A percentile compares a stretch with the other conserved stretches of the same genome.
Evolutionary conservation across 768 basidiomycete species (phyloP).

Genomic region (Trichaptum fuscoviolaceum): DNA sequence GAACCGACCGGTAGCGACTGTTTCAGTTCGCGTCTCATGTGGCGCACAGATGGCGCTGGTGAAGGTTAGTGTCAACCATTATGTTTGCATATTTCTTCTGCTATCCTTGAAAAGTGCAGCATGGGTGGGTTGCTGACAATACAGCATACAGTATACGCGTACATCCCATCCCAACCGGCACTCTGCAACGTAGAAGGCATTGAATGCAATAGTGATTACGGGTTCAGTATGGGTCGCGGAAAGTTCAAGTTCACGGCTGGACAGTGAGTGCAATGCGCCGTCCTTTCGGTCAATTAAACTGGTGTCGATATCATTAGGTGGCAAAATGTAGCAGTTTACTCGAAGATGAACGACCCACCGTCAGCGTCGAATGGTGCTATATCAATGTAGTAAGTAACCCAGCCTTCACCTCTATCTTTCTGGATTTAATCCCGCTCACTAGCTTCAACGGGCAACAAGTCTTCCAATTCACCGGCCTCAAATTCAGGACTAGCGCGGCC

Average conservation of each 20-base stretch:
- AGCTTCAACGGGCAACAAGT: constrained; percentile 69
- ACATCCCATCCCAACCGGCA: constrained; percentile 59
- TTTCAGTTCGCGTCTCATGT: constrained; percentile 74
- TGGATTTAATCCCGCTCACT: not conserved
- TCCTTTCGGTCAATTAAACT: not conserved
- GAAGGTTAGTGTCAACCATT: constrained; percentile 45
- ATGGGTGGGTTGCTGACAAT: constrained; percentile 4
- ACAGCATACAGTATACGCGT: constrained; percentile 61
- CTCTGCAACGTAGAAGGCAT: constrained; percentile 53
- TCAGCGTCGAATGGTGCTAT: constrained; percentile 66
- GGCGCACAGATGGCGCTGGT: constrained; percentile 56
- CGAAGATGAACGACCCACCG: constrained; percentile 67
- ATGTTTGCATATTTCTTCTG: too few species aligned
- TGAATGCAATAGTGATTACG: constrained; percentile 69
- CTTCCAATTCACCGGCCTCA: constrained; percentile 53
- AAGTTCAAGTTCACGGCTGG: constrained; percentile 57
- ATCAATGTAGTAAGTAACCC: constrained; percentile 52
- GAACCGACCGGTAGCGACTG: constrained; percentile 60
- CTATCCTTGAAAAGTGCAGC: too few species aligned
- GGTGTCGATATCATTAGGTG: constrained; percentile 39
- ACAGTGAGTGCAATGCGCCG: constrained; percentile 40
- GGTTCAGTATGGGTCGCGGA: constrained; percentile 65
- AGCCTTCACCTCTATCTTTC: not conserved
- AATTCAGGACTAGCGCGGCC: constrained; percentile 50
- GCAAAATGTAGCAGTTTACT: constrained; percentile 66